Percentiles rank a stretch among this genome's conserved stretches.
Evolutionary conservation across 306 rosid genomes (phyloP).

Genomic region (Prinsepia uniflora): DNA sequence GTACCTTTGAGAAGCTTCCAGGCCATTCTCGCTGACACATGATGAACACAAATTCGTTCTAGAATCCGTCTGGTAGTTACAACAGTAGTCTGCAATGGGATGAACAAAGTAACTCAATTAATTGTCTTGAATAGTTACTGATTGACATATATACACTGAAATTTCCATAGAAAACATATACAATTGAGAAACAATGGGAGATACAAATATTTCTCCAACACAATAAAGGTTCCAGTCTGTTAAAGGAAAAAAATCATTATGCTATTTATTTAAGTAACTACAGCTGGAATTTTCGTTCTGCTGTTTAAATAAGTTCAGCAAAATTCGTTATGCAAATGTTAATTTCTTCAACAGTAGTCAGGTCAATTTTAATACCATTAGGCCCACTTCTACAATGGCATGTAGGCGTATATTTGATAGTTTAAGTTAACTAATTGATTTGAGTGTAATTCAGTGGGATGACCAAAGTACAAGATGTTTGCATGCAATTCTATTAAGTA

Average conservation of each 20-base stretch:
- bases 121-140: not conserved
- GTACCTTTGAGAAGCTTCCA: constrained; percentile 91
- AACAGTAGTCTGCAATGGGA: constrained; percentile 51
- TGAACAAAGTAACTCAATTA: constrained; percentile 21
- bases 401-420: not conserved
- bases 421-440: not conserved
- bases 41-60: constrained; percentile 63
- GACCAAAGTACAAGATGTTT: not conserved
- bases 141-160: constrained; percentile 8
- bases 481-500: not conserved
- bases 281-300: not conserved
- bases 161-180: not conserved
- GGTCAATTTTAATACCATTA: no score
- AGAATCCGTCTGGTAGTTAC: constrained; percentile 73
- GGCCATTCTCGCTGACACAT: constrained; percentile 63
- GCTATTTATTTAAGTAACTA: not conserved
- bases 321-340: no score
- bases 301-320: no score
- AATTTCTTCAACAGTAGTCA: no score
- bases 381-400: not conserved
- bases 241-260: not conserved
- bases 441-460: not conserved
- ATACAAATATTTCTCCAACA: constrained; percentile 5
- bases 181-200: constrained; percentile 1
- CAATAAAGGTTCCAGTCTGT: not conserved